A percentile compares a stretch with the other conserved stretches of the same genome.
These are phyloP conservation scores for Metrosideros polymorpha DNA, from an alignment of 441 rosid species.

Conservation along the genomic window DNA sequence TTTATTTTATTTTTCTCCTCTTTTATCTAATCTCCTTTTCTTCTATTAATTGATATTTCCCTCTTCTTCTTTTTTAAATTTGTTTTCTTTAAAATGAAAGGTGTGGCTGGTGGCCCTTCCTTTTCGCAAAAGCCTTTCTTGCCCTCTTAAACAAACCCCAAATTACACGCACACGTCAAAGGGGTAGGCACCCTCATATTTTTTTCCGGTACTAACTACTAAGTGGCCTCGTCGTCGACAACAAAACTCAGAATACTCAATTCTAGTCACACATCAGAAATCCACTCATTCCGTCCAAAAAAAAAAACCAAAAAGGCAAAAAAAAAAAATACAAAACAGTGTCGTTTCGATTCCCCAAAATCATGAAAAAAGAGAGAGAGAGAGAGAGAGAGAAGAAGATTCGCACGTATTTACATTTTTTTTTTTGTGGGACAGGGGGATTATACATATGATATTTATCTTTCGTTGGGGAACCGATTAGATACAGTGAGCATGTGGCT, in stretches of 20 bases:
- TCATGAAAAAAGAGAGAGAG: not conserved
- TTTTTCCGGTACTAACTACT: not conserved
- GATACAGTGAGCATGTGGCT: not conserved
- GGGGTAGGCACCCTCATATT: not conserved
- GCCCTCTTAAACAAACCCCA: not conserved
- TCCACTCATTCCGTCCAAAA: not conserved
- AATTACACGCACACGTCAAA: not conserved
- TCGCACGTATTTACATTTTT: conserved; percentile 26
- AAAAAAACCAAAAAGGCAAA: not conserved
- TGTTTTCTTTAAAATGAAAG: not conserved
- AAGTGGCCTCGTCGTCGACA: not conserved
- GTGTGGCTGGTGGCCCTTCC: not conserved
- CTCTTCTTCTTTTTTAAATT: fast-evolving
- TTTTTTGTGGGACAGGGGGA: not conserved
- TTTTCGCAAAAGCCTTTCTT: not conserved
- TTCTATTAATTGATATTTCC: not conserved
- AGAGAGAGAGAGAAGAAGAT: conserved; percentile 14
- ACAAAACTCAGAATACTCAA: not conserved
- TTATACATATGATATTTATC: not conserved
- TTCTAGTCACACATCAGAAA: not conserved
- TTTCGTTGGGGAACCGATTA: not conserved
- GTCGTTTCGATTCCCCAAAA: not conserved
- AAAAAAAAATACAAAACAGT: not conserved
- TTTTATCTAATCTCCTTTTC: not conserved
- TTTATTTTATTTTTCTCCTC: not conserved